Conservation (phyloP, 441 rosid species). For the Adansonia madagascariensis region DNA sequence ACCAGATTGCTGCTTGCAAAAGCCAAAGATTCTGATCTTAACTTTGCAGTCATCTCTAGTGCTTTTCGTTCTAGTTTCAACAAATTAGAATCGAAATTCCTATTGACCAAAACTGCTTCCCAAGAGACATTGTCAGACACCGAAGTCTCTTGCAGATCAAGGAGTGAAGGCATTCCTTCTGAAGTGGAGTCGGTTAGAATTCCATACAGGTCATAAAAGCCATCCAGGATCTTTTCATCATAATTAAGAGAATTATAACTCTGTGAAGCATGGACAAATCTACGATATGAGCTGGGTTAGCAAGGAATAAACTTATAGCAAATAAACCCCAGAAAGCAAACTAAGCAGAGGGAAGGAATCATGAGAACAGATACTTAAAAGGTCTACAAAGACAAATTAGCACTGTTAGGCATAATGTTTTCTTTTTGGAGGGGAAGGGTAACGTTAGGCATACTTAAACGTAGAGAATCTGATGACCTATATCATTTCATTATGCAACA, state of each 20-base stretch:
- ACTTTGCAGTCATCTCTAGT: conserved; percentile 55
- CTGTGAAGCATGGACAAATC: conserved; percentile 77
- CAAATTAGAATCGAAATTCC: conserved; percentile 80
- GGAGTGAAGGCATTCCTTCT: conserved; percentile 83
- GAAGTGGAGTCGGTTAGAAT: conserved; percentile 54
- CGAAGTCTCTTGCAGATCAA: conserved; percentile 87
- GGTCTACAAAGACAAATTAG: not conserved
- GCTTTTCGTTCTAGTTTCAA: conserved; percentile 76
- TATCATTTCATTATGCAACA: not conserved
- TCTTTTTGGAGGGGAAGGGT: not conserved
- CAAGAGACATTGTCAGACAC: conserved; percentile 61
- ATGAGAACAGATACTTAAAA: conserved; percentile 1
- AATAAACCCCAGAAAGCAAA: conserved; percentile 27
- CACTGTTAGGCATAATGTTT: not conserved
- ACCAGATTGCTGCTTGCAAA: conserved; percentile 54
- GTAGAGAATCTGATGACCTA: not conserved
- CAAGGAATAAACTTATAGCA: conserved; percentile 40
- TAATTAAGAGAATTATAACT: conserved; percentile 88
- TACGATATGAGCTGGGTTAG: conserved; percentile 62
- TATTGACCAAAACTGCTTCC: conserved; percentile 93
- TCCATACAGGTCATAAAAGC: conserved; percentile 89
- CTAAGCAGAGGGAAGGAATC: not conserved
- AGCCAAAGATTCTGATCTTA: conserved; percentile 52
- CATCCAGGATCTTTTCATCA: conserved; percentile 95
- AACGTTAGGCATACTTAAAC: not conserved